Conservation (phyloP, 192 early-diverging fungal species). For the Jimgerdemannia lactiflua region DNA sequence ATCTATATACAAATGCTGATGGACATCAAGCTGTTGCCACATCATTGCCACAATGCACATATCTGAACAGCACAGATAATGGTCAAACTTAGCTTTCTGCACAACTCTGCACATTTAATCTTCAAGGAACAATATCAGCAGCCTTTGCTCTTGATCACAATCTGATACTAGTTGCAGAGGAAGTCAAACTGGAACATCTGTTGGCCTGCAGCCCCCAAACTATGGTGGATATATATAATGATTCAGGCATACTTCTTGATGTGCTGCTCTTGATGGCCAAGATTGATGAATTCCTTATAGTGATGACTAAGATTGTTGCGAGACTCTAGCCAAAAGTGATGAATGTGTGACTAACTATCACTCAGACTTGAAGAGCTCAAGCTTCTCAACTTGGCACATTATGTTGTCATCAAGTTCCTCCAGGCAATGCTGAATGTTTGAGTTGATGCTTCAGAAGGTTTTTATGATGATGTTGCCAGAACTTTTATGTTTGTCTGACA, state of each 20-base stretch:
- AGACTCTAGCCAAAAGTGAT: constrained; percentile 18
- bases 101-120: neutral
- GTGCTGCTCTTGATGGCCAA: neutral
- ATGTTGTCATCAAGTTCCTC: neutral
- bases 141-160: constrained; percentile 10
- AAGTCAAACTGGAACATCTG: constrained; percentile 11
- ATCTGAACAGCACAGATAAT: too few relatives aligned
- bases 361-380: constrained; percentile 16
- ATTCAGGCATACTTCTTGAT: constrained; percentile 14
- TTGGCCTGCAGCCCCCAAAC: neutral
- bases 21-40: too few relatives aligned
- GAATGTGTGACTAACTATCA: constrained; percentile 6
- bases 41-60: too few relatives aligned
- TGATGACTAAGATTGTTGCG: constrained; percentile 9
- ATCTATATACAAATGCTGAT: too few relatives aligned
- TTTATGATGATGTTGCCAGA: constrained; percentile 9
- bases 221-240: constrained; percentile 13
- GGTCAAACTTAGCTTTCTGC: neutral
- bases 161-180: constrained; percentile 13
- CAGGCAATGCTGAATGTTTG: constrained; percentile 10
- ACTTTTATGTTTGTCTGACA: neutral
- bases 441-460: constrained; percentile 19
- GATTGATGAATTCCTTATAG: constrained; percentile 7
- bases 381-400: constrained; percentile 4
- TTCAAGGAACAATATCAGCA: neutral